phyloP scores from a whole-genome alignment of 352 stramenopile genomes.

The Phytopythium aichiense region DNA sequence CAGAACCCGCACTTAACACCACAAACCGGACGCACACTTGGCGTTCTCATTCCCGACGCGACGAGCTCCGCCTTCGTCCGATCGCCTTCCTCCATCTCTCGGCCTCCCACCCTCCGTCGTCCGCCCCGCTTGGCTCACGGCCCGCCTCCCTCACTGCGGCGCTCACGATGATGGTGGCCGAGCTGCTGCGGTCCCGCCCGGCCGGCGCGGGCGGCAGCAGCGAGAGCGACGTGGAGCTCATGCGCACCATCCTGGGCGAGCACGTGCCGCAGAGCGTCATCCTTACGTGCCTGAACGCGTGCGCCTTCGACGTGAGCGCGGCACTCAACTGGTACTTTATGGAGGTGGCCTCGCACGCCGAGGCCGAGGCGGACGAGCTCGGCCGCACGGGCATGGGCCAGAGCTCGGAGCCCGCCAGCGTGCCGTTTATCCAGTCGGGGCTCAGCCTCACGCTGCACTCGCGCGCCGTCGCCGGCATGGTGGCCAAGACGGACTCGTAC shows the following conservation, averaged over 20 bases:
- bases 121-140: background rate
- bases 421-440: conserved; percentile 64
- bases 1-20: background rate
- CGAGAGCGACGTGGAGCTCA: conserved; percentile 79
- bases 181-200: conserved; percentile 4
- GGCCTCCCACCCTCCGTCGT: background rate
- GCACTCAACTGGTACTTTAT: conserved; percentile 89
- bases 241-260: conserved; percentile 85
- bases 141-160: background rate
- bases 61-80: background rate
- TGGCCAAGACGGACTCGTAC: conserved; percentile 84
- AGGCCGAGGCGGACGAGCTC: conserved; percentile 9
- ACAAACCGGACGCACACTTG: background rate
- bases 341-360: conserved; percentile 45
- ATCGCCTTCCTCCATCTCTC: background rate
- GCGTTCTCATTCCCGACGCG: background rate
- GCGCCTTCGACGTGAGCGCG: conserved; percentile 77
- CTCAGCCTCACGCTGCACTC: conserved; percentile 75
- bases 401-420: conserved; percentile 8
- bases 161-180: conserved; percentile 5
- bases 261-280: conserved; percentile 84
- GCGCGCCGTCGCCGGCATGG: conserved; percentile 61
- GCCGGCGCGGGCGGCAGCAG: conserved; percentile 16
- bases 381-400: background rate
- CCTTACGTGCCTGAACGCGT: conserved; percentile 78